Evolutionary conservation across 2,329 filamentous ascomycete genomes (phyloP).

Genomic region (Dichotomopilus funicola): DNA sequence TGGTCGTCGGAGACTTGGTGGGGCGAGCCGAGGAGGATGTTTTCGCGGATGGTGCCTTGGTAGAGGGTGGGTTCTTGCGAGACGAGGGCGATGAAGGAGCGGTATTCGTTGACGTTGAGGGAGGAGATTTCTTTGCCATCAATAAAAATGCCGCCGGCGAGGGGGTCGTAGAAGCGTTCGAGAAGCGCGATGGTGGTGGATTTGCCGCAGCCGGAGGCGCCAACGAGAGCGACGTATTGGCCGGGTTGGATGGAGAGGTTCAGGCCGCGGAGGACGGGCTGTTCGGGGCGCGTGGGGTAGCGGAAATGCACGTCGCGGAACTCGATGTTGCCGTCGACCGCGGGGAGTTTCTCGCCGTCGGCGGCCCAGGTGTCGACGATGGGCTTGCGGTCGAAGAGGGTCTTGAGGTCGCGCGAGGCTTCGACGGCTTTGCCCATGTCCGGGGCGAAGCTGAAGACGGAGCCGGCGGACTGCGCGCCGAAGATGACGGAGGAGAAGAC

Average conservation of each 20-base stretch:
- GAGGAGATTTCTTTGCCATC: constrained; percentile 76
- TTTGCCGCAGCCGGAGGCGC: constrained; percentile 92
- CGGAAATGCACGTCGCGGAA: constrained; percentile 92
- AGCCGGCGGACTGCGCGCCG: constrained; percentile 84
- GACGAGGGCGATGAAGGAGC: constrained; percentile 76
- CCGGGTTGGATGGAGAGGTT: constrained; percentile 68
- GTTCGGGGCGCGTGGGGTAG: constrained; percentile 84
- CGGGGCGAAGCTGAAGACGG: constrained; percentile 81
- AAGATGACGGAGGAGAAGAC: constrained; percentile 86
- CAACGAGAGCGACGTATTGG: constrained; percentile 83
- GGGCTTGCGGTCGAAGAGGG: constrained; percentile 75
- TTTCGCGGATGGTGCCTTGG: constrained; percentile 84
- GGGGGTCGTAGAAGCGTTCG: constrained; percentile 90
- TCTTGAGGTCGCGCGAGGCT: constrained; percentile 73
- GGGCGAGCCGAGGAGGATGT: constrained; percentile 73
- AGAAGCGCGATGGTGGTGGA: constrained; percentile 86
- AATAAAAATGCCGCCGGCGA: constrained; percentile 71
- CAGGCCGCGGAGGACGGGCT: constrained; percentile 83
- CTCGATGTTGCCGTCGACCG: constrained; percentile 72
- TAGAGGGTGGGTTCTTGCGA: constrained; percentile 93
- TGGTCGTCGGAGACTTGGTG: constrained; percentile 63
- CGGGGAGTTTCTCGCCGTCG: constrained; percentile 55
- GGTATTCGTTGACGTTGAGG: constrained; percentile 81
- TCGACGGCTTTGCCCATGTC: constrained; percentile 92
- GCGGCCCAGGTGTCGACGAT: constrained; percentile 74